Evolutionary conservation across 2,329 filamentous ascomycete genomes (phyloP).

Genomic region (Ophiocordyceps camponoti-leonardi): DNA sequence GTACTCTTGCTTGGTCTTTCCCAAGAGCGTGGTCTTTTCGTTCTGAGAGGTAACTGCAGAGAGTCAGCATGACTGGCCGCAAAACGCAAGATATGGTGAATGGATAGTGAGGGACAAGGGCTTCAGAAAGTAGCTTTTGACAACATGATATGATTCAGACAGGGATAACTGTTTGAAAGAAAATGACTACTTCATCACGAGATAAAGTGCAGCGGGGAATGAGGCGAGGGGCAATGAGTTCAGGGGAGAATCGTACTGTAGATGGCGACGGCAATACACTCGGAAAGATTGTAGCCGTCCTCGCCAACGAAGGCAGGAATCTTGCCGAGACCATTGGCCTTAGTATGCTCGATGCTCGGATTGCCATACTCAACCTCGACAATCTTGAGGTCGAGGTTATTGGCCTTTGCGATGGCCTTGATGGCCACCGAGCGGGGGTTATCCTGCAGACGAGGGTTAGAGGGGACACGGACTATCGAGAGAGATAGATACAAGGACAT

Average conservation of each 20-base stretch:
- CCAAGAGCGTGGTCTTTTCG: constrained; percentile 97
- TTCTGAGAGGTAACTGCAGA: constrained; percentile 88
- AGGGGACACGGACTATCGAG: neutral
- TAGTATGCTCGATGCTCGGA: constrained; percentile 59
- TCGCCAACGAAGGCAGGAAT: constrained; percentile 82
- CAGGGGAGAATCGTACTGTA: constrained; percentile 57
- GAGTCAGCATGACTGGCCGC: constrained; percentile 12
- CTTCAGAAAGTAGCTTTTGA: constrained; percentile 75
- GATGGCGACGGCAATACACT: constrained; percentile 89
- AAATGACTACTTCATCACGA: constrained; percentile 55
- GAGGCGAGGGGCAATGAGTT: neutral
- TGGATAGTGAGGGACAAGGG: constrained; percentile 2
- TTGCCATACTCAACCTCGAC: constrained; percentile 53
- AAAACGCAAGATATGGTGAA: neutral
- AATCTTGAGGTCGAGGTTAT: constrained; percentile 80
- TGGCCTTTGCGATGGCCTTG: constrained; percentile 91
- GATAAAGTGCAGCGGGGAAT: neutral
- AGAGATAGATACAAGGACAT: constrained; percentile 14
- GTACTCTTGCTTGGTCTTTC: constrained; percentile 99
- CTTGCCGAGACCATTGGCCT: constrained; percentile 77
- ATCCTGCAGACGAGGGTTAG: constrained; percentile 33
- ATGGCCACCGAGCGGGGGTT: constrained; percentile 84
- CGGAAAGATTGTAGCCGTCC: constrained; percentile 78
- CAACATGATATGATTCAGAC: constrained; percentile 84
- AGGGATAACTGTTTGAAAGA: constrained; percentile 90